Conservation (phyloP, 148 eudicot genomes). For the Suaeda aralocaspica region DNA sequence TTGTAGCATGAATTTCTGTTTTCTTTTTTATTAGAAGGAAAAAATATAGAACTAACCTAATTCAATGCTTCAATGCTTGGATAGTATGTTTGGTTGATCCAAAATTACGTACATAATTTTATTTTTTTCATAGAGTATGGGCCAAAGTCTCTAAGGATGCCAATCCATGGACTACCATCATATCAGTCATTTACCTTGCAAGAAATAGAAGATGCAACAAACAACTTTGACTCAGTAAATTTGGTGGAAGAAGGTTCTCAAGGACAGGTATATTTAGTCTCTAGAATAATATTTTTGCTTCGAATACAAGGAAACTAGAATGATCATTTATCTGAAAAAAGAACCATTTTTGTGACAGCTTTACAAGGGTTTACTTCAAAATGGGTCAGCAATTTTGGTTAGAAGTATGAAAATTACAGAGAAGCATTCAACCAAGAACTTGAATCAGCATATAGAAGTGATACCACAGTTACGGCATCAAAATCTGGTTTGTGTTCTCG, state of each 20-base stretch:
- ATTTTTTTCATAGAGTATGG: constrained; percentile 46
- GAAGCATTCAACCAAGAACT: constrained; percentile 61
- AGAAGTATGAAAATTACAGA: constrained; percentile 67
- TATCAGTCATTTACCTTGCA: constrained; percentile 63
- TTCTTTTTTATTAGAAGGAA: background rate
- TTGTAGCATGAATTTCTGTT: background rate
- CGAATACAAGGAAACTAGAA: background rate
- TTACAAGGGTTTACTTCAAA: constrained; percentile 65
- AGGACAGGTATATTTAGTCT: constrained; percentile 49
- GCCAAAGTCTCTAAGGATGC: constrained; percentile 50
- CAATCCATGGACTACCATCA: constrained; percentile 63
- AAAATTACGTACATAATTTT: background rate
- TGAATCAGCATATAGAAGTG: constrained; percentile 71
- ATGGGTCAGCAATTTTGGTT: constrained; percentile 60
- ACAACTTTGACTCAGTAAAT: constrained; percentile 65
- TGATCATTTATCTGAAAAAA: background rate
- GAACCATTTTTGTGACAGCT: constrained; percentile 37
- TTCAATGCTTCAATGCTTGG: background rate
- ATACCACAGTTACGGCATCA: constrained; percentile 73
- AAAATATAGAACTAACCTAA: background rate
- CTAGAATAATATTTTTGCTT: background rate
- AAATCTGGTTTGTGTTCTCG: constrained; percentile 77
- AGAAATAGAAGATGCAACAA: constrained; percentile 86
- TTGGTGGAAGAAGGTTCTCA: constrained; percentile 60
- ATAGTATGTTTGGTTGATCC: background rate